Base-by-base conservation (phyloP, 331 rosid genomes). In the Pyrus hybrid region DNA sequence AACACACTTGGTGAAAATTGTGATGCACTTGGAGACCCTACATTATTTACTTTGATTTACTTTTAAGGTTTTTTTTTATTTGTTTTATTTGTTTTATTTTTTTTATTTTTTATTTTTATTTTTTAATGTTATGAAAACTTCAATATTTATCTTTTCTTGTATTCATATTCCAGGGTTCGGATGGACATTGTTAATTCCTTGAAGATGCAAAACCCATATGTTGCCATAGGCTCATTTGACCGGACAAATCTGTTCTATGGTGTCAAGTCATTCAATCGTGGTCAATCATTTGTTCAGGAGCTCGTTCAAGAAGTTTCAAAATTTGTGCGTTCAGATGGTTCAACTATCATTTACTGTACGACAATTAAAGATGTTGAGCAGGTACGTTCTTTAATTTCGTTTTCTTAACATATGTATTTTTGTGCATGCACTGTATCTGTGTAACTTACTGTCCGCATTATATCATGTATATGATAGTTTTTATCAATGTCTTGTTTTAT, bases 291-390 rank as follows among this genome's bases (percentile, higher is more conserved):
- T 83, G 64, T 93, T 71, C 76, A 86, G 33, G 96, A 89, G 85
- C 85, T 93, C 45, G 90, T 88, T 62, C 84, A 29, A 76, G 97
- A 91, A 79, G 80, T 89, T 80, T 85, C 87, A 8, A 88, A 84
- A 67, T 87, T 82, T 65, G 87, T 86, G 35, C 79, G 81, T 61
- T 84, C 72, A 71, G 82, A 89, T 73, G 88, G 89, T 85, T 91
- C 98, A 68, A 93, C 96, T 62, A 89, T 93, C 69, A 82, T 93
- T 68, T 93, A 91, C 86, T 91, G 98, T 88, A 93, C 93, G 35
- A 91, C 97, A 80, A 84, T 91, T 75, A 93, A 86, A 82, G 96
- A 91, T 74, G 98, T 91, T 29, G 91, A 89, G 76, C 96, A 86
- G 98, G 98, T 89, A 80, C 18, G 26, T 51, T 70, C 69, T 76